These are phyloP conservation scores for Penicillium italicum DNA, from an alignment of 2,329 filamentous ascomycete species.

Conservation along the genomic window DNA sequence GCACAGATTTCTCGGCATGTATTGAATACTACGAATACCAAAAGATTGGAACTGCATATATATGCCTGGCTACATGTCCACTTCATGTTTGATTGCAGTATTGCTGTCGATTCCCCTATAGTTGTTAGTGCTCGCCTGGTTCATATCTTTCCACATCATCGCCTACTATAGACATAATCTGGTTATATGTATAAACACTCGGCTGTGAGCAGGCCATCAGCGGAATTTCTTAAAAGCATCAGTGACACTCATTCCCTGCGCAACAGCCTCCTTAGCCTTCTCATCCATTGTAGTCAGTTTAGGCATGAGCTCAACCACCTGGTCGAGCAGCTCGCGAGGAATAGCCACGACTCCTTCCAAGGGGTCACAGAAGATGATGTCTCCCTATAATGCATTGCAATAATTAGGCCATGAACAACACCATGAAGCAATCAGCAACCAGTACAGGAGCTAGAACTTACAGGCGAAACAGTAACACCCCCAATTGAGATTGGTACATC, in stretches of 20 bases:
- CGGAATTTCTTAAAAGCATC: conserved; percentile 64
- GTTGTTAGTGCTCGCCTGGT: too few species aligned
- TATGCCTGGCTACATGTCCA: not conserved
- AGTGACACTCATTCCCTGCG: conserved; percentile 57
- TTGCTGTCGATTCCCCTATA: not conserved
- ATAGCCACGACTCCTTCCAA: conserved; percentile 68
- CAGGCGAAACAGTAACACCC: conserved; percentile 43
- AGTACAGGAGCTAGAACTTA: conserved; percentile 22
- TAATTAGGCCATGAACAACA: not conserved
- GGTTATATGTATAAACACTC: not conserved
- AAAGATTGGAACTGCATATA: conserved; percentile 13
- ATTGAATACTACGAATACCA: conserved; percentile 25
- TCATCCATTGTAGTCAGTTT: conserved; percentile 53
- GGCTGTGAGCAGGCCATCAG: not conserved
- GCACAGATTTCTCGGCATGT: conserved; percentile 17
- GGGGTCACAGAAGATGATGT: conserved; percentile 67
- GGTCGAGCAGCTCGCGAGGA: conserved; percentile 57
- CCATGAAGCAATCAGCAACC: not conserved
- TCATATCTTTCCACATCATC: too few species aligned
- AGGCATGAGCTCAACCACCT: conserved; percentile 60
- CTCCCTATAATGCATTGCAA: conserved; percentile 45
- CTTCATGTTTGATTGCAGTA: not conserved
- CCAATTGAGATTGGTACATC: conserved; percentile 41
- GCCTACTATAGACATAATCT: not conserved
- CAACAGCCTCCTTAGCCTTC: conserved; percentile 63